Base-by-base conservation (phyloP, 2,329 filamentous ascomycete species). In the Lecanicillium sp. region DNA sequence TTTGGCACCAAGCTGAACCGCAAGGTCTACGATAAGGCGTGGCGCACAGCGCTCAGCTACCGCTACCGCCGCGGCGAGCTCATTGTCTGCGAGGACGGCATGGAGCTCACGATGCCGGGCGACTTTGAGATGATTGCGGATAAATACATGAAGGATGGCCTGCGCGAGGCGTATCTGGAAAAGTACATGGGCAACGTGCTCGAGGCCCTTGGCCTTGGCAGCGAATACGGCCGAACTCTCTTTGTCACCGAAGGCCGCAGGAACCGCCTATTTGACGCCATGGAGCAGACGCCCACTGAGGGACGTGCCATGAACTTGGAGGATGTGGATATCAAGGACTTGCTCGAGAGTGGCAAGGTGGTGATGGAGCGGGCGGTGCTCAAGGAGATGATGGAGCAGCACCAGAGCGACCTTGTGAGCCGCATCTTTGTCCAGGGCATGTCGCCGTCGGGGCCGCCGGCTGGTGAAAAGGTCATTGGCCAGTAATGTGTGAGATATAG, bases 291-390 rank as follows among this genome's bases (percentile, higher is more conserved):
- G 45, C 75, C 73, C 8, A 66, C 75, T 53, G 74, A 88, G 45
- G 87, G 84, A 15, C 75, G 79, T 40, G 81, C 82, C 8, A 66
- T 88, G 49, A 73, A 77, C 41, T 69, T 82, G 43, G 67, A 73
- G n/a, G 84, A 94, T 46, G 87, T 98, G 27, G 92, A 97, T 62
- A 87, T 98, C 46, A 98, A 97, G 74, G 86, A 97, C 59, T 63
- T 98, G 47, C 65, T 98, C 49, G 86, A 92, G 67, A 80, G 82
- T 39, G 84, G 85, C 39, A 79, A 88, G 53, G 68, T 98, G 44
- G 80, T 98, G 44, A 79, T 98, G 53, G 92, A 98, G 74, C 78
- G 84, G 59, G 65, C 68, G 30, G 90, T 90, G 27, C 69, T 98
- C 54, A 74, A 81, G 59, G 72, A 77, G 58, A 78, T 97, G 57